Evolutionary conservation across 257 asterid genomes (phyloP), one percentile per base, ranked within the genome.

Genomic region (Scutellaria galericulata): DNA sequence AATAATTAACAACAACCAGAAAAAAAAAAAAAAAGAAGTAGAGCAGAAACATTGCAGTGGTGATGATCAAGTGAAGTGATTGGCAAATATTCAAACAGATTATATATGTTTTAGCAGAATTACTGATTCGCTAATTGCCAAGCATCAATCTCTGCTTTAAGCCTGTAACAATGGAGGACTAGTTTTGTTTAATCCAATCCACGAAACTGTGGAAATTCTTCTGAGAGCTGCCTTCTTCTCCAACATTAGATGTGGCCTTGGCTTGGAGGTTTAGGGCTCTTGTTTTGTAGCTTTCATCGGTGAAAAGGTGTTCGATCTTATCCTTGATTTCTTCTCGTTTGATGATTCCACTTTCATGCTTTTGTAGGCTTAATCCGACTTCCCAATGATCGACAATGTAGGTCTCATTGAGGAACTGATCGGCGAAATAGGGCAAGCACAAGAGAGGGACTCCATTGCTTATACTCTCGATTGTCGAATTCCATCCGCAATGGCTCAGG

Each of bases 401-500:
- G 31, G 75, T 77, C 73, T 74, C 74, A 63, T 88, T 83, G 3
- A 79, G 62, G 6, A 79, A 71, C 66, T 84, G 95, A 59, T 88
- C 95, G 0, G 83, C 86, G 13, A 82, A 86, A 68, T 82, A 86
- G 3, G 95, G 95, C 91, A 91, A 86, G 48, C 87, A 86, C 37
- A 86, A 66, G 66, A 86, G 54, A n/a, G 91, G 89, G 10, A 86
- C 60, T 6, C 88, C 94, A 35, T 75, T 86, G 72, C 85, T 81
- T 0, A 84, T 50, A 9, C 89, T 68, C 64, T 86, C 91, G 5
- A 84, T 2, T 0, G 86, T 82, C 4, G 91, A 88, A 70, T 86
- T 88, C 90, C 91, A 86, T 1, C 95, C 95, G 35, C 95, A 84
- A 40, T 88, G 95, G 61, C 87, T 82, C 3, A 88, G 5, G 63